Conservation (phyloP, 225 moss, liverwort and hornwort genomes). For the Sphagnum tenellum region DNA sequence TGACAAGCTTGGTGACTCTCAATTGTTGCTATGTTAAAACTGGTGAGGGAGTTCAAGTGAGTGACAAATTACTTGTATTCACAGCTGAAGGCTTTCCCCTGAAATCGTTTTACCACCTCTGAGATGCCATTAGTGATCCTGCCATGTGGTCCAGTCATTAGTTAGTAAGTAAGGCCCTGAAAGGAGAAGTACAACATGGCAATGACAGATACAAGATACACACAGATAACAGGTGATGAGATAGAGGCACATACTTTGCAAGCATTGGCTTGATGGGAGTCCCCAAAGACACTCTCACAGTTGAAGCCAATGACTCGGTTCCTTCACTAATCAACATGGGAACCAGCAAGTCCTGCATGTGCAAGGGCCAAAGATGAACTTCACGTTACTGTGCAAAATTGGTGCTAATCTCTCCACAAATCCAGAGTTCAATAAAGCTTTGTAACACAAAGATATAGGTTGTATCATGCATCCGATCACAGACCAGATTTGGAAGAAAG, state of each 20-base stretch:
- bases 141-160: neutral
- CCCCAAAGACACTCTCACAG: constrained; percentile 56
- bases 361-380: neutral
- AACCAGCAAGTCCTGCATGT: constrained; percentile 67
- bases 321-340: constrained; percentile 70
- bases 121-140: constrained; percentile 88
- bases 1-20: too few relatives aligned
- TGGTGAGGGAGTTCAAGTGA: too few relatives aligned
- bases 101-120: constrained; percentile 71
- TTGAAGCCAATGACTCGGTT: constrained; percentile 45
- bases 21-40: too few relatives aligned
- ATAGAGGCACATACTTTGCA: constrained; percentile 49
- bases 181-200: too few relatives aligned
- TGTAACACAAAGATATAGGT: too few relatives aligned
- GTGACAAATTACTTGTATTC: constrained; percentile 64
- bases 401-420: too few relatives aligned
- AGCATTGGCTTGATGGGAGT: constrained; percentile 98
- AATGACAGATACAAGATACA: too few relatives aligned
- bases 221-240: too few relatives aligned
- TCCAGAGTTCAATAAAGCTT: too few relatives aligned
- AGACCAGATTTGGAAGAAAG: constrained; percentile 83
- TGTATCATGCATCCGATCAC: neutral
- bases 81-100: constrained; percentile 71
- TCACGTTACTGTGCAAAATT: too few relatives aligned
- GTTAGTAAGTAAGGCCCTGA: too few relatives aligned